Conservation (phyloP, 2,329 filamentous ascomycete species). For the Talaromyces funiculosus region DNA sequence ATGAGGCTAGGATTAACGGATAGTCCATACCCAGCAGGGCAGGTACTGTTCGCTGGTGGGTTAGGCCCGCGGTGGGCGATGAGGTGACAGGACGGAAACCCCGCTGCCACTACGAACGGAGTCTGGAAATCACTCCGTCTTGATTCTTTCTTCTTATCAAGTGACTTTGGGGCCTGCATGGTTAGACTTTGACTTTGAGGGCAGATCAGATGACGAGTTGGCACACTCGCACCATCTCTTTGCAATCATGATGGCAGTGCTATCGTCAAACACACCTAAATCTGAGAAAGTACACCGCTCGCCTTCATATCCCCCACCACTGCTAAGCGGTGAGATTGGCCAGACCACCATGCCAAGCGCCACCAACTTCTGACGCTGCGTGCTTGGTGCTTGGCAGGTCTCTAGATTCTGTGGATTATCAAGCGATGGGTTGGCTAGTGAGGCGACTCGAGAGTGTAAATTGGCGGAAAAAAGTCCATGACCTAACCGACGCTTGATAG, state of each 20-base stretch:
- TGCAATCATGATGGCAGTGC: no score
- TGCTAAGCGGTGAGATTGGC: constrained; percentile 4
- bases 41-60: not conserved
- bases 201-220: not conserved
- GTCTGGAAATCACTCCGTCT: not conserved
- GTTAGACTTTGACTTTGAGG: not conserved
- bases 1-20: not conserved
- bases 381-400: not conserved
- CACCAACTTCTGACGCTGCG: not conserved
- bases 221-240: not conserved
- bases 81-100: not conserved
- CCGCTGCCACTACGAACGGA: not conserved
- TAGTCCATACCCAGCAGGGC: not conserved
- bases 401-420: not conserved
- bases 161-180: not conserved
- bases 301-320: not conserved
- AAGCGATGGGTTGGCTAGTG: not conserved
- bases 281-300: not conserved
- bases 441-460: not conserved
- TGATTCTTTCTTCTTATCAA: not conserved
- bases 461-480: constrained; percentile 5
- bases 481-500: not conserved
- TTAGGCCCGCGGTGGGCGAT: not conserved
- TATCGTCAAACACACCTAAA: no score
- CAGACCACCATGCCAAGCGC: not conserved